Evolutionary conservation across 2,329 filamentous ascomycete species (phyloP), one percentile per base, ranked within the genome.

Genomic region (Fusarium dimerum): DNA sequence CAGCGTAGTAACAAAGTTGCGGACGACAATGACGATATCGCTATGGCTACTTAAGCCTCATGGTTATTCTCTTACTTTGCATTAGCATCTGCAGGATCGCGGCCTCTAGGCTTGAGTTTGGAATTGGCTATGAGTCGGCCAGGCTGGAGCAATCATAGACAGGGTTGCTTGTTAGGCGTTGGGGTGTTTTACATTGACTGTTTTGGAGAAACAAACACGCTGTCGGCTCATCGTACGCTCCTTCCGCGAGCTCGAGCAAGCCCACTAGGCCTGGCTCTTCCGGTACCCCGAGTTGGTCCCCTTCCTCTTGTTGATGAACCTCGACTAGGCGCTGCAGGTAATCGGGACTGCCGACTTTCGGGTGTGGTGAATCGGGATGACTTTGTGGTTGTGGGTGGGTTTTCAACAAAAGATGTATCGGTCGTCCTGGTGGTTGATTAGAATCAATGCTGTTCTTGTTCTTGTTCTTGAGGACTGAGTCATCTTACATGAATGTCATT

Each of bases 361-460:
- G 78, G 69, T 7, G 72, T 75, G 29, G 73, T 68, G 57, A 76
- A 77, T 55, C 75, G 80, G 26, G 78, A 71, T 16, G 78, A 69
- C 62, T 77, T 84, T 20, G 78, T 78, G 13, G 80, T 74, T n/a
- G 76, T 74, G 2, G 81, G 73, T 8, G 92, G 92, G 64, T 96
- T 90, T 34, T 96, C 91, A 50, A 96, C 85, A 66, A 96, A 97
- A 2, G 90, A 90, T 6, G 88, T 95, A 67, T 96, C 92, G 11
- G 90, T 96, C 20, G 92, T 96, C 80, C 89, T 93, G 50, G 18
- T 43, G 41, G 40, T 57, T 56, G 50, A 55, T 66, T 60, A 65
- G 56, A 45, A 5, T 26, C 20, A 26, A 4, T 26, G 20, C 20
- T 26, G 7, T 26, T 20, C 43, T 38, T 40, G 7, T 26, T 20